phyloP scores from a whole-genome alignment of 192 early-diverging fungal species.

The Backusella liffmaniae region DNA sequence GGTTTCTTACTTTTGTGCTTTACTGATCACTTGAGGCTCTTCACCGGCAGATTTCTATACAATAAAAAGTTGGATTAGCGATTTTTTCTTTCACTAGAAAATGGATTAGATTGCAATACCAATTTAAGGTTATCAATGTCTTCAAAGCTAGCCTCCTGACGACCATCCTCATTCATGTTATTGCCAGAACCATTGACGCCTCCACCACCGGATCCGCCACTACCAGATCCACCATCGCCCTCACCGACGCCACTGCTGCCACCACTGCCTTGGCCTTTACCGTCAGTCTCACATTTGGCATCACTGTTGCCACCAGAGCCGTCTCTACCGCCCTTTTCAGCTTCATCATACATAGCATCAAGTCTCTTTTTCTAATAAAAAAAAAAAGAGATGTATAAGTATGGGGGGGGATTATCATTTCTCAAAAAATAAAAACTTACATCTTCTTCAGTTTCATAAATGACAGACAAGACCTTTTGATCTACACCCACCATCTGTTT shows the following conservation, averaged over 20 bases:
- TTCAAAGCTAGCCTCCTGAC: conserved; percentile 53
- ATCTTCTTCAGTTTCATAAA: conserved; percentile 52
- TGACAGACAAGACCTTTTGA: conserved; percentile 48
- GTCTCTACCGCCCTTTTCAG: background rate
- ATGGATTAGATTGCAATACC: conserved; percentile 34
- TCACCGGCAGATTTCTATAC: conserved; percentile 33
- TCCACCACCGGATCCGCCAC: conserved; percentile 41
- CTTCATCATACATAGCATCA: background rate
- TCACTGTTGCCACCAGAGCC: background rate
- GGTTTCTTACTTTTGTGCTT: conserved; percentile 35
- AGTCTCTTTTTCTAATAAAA: background rate
- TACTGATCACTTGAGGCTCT: conserved; percentile 30
- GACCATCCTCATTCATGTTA: conserved; percentile 47
- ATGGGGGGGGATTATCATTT: background rate
- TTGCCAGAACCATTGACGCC: conserved; percentile 30
- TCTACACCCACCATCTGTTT: conserved; percentile 62
- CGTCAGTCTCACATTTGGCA: conserved; percentile 18
- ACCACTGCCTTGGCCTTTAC: conserved; percentile 31
- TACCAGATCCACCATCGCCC: conserved; percentile 42
- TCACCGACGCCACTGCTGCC: conserved; percentile 44
- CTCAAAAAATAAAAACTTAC: conserved; percentile 13
- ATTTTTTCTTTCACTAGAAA: background rate
- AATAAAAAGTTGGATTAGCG: background rate
- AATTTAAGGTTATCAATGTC: conserved; percentile 53
- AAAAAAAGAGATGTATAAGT: background rate